Conservation (phyloP, 23 red algal genomes). For the Chondrus crispus region DNA sequence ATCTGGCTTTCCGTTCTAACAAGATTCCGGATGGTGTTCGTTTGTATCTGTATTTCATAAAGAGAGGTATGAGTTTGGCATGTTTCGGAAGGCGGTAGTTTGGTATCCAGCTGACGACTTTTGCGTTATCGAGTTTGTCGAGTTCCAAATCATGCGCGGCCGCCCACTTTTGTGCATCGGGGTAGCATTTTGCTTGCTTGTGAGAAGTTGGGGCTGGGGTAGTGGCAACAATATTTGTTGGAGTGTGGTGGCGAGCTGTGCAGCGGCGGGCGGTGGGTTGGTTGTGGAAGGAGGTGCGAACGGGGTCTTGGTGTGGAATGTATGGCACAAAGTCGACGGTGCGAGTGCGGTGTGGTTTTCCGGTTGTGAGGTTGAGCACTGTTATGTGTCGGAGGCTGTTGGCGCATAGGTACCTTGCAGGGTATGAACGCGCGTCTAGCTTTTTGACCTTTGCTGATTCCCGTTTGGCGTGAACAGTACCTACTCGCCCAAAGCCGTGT, state of each 20-base stretch:
- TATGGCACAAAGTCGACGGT: constrained; percentile 26
- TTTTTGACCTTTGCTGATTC: not conserved
- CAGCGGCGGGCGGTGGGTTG: not conserved
- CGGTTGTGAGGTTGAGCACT: not conserved
- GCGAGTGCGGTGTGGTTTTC: not conserved
- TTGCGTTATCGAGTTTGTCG: not conserved
- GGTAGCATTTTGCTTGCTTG: not conserved
- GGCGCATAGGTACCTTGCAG: not conserved
- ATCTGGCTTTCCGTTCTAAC: constrained; percentile 31
- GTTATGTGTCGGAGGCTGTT: not conserved
- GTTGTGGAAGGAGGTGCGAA: not conserved
- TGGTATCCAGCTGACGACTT: not conserved
- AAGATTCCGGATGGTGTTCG: not conserved
- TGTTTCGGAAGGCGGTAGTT: not conserved
- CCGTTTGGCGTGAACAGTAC: not conserved
- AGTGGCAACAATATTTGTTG: not conserved
- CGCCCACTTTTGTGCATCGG: not conserved
- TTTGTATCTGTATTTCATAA: constrained; percentile 28
- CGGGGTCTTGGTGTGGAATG: not conserved
- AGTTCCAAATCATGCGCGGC: not conserved
- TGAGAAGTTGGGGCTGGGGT: not conserved
- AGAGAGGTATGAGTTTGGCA: constrained; percentile 6
- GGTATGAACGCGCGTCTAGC: not conserved
- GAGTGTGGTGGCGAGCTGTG: not conserved
- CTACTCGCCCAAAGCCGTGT: not conserved